A percentile compares a stretch with the other conserved stretches of the same genome.
Evolutionary conservation across 306 rosid species (phyloP).

Genomic region (Clitoria ternatea): DNA sequence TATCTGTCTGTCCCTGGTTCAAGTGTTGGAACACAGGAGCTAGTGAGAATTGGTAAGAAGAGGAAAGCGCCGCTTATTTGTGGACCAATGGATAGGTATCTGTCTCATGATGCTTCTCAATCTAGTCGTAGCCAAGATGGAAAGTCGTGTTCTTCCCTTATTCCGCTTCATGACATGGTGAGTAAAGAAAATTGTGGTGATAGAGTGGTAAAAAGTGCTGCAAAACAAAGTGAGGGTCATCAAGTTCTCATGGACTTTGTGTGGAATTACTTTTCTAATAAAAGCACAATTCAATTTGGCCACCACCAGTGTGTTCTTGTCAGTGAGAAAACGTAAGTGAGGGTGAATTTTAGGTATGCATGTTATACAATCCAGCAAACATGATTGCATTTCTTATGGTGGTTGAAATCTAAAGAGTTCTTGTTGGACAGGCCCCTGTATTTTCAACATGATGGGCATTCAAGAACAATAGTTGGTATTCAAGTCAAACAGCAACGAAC

Average conservation of each 20-base stretch:
- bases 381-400: constrained; percentile 19
- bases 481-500: constrained; percentile 55
- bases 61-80: constrained; percentile 13
- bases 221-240: constrained; percentile 37
- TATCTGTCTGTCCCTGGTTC: constrained; percentile 71
- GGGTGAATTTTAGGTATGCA: neutral
- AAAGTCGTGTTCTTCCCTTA: constrained; percentile 16
- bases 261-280: constrained; percentile 80
- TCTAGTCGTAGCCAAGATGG: constrained; percentile 22
- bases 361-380: constrained; percentile 10
- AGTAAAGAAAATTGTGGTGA: constrained; percentile 14
- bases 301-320: constrained; percentile 37
- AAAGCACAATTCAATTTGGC: constrained; percentile 35
- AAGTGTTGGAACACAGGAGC: constrained; percentile 35
- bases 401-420: constrained; percentile 30
- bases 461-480: constrained; percentile 87
- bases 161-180: neutral
- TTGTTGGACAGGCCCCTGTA: constrained; percentile 65
- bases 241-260: constrained; percentile 74
- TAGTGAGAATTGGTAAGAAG: constrained; percentile 25
- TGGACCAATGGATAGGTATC: constrained; percentile 48
- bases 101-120: constrained; percentile 25
- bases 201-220: constrained; percentile 18
- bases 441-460: constrained; percentile 95
- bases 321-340: constrained; percentile 63